Conservation (phyloP, 257 asterid genomes). For the Voacanga thouarsii region DNA sequence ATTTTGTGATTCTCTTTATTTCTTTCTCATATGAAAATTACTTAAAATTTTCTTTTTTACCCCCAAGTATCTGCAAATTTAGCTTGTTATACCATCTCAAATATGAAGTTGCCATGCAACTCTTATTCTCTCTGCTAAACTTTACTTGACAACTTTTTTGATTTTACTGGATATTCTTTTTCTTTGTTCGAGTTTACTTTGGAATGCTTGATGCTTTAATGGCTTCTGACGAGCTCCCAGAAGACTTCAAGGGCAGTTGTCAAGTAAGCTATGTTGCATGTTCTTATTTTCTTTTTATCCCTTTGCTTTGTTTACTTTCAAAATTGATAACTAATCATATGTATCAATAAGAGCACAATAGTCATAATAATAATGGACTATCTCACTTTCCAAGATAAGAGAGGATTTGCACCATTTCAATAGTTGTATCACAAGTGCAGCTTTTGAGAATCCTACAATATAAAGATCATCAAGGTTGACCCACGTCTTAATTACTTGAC, state of each 20-base stretch:
- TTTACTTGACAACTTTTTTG: neutral
- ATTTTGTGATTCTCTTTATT: neutral
- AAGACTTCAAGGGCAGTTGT: slow-evolving; percentile 76
- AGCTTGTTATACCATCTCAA: neutral
- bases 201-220: slow-evolving; percentile 96
- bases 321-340: neutral
- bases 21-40: neutral
- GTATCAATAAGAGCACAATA: neutral
- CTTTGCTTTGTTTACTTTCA: neutral
- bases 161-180: neutral
- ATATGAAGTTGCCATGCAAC: neutral
- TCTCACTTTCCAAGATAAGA: slow-evolving; percentile 46
- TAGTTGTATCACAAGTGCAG: slow-evolving; percentile 96
- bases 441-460: slow-evolving; percentile 75
- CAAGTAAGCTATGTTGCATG: slow-evolving; percentile 42
- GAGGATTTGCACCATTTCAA: slow-evolving; percentile 80
- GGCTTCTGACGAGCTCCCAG: slow-evolving; percentile 91
- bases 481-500: slow-evolving; percentile 47
- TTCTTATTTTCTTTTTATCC: neutral
- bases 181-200: slow-evolving; percentile 63
- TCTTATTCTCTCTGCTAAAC: neutral
- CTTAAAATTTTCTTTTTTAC: neutral
- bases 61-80: neutral
- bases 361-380: neutral
- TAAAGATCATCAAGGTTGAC: slow-evolving; percentile 84